Evolutionary conservation across 2,329 filamentous ascomycete genomes (phyloP), one percentile per base, ranked within the genome.

Genomic region (Graphilbum sp.): DNA sequence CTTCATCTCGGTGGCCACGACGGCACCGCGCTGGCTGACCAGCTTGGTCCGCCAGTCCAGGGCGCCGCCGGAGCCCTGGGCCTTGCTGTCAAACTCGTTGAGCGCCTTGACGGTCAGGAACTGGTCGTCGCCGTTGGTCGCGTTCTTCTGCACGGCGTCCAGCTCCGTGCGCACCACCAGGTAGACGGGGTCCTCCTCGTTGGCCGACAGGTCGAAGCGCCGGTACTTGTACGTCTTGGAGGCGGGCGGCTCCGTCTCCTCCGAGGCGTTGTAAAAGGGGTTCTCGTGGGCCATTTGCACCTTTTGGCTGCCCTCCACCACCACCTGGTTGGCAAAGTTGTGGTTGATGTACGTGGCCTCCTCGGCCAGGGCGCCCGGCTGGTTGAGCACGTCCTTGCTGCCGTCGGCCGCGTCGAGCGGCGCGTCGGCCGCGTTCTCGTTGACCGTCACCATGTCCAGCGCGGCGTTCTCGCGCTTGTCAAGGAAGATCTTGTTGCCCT

Each of bases 321-420:
- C 87, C 37, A 92, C 85, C 67, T 98, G 90, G 61, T 93, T 84
- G 50, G 85, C 82, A 60, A 98, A 98, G 69, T 96, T 93, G 72
- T 96, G 90, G 75, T 98, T 98, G 73, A 98, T 98, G 67, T 95
- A 92, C 37, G 90, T 98, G 39, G 90, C 90, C 64, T 98, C 90
- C 60, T 95, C 80, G 53, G 92, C 88, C 41, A 98, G 76, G 38
- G 87, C 85, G 39, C 68, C 65, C n/a, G 90, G 90, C 54, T 86
- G 86, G 73, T 98, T 98, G 63, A 98, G 80, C 47, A 72, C 68
- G 56, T 98, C 90, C 64, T 94, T 92, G 67, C 84, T 86, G 52
- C 84, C 84, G 54, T 96, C 88, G 41, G 84, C 78, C 21, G 81
- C 75, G 58, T 98, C 90, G 38, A 96, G 72, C 29, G 90, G 90